phyloP scores from a whole-genome alignment of 345 rosid species.

The Citrus cavaleriei region DNA sequence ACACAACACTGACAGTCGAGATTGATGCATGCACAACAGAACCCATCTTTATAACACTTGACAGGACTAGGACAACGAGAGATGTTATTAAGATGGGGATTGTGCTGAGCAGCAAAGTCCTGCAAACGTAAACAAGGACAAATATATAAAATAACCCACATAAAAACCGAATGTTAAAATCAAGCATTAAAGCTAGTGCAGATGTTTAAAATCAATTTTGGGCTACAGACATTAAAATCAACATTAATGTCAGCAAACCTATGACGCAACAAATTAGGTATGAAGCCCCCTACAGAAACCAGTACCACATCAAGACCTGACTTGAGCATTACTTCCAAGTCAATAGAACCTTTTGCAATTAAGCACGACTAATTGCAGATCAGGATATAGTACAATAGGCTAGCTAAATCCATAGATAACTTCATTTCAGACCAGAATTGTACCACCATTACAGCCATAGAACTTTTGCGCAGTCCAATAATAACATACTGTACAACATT shows the following conservation, averaged over 20 bases:
- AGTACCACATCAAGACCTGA: not conserved
- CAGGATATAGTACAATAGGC: not conserved
- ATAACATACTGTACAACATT: not conserved
- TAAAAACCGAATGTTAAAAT: not conserved
- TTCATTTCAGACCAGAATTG: not conserved
- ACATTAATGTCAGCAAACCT: not conserved
- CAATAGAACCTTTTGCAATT: not conserved
- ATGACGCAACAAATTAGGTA: not conserved
- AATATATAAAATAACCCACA: constrained; percentile 1
- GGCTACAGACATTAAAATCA: not conserved
- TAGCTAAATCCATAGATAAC: not conserved
- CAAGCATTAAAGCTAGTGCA: not conserved
- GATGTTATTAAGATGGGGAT: constrained; percentile 67
- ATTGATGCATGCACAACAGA: constrained; percentile 53
- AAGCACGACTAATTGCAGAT: not conserved
- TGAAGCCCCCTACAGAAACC: not conserved
- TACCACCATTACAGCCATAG: not conserved
- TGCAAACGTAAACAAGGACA: constrained; percentile 24
- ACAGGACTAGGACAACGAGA: constrained; percentile 56
- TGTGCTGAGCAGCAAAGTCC: constrained; percentile 82
- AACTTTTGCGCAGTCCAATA: not conserved
- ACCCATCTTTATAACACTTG: constrained; percentile 50
- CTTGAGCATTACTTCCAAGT: not conserved
- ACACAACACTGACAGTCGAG: constrained; percentile 62
- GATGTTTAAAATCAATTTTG: not conserved